These are phyloP conservation scores for Podila verticillata DNA, from an alignment of 192 early-diverging fungal species.

Conservation along the genomic window DNA sequence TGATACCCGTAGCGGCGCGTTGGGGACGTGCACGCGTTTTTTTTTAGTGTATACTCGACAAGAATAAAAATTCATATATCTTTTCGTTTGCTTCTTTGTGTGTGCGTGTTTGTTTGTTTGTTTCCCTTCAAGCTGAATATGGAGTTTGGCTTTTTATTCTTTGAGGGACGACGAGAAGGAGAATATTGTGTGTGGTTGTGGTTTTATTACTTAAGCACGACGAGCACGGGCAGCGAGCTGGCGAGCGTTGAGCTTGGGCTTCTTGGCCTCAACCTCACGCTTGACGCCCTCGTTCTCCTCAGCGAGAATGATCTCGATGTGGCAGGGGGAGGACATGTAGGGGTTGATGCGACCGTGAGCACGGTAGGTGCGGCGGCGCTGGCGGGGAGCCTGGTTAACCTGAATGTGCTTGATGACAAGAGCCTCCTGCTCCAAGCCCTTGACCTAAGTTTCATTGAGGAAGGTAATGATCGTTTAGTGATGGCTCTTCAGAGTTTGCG, in stretches of 20 bases:
- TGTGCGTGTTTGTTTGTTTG: too few relatives aligned
- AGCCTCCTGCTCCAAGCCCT: slow-evolving; percentile 54
- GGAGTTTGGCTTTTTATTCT: too few relatives aligned
- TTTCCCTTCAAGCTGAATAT: too few relatives aligned
- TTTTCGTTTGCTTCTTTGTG: too few relatives aligned
- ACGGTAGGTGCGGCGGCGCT: slow-evolving; percentile 97
- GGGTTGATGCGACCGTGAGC: slow-evolving; percentile 90
- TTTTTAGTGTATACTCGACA: too few relatives aligned
- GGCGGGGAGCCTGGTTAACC: slow-evolving; percentile 98
- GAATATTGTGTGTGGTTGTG: neutral
- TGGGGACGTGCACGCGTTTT: too few relatives aligned
- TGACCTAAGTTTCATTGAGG: slow-evolving; percentile 20
- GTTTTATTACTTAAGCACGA: slow-evolving; percentile 47
- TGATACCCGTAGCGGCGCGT: too few relatives aligned
- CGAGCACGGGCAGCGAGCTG: slow-evolving; percentile 64
- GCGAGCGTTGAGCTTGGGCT: slow-evolving; percentile 64
- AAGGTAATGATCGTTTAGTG: neutral
- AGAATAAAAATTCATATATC: too few relatives aligned
- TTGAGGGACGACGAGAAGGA: neutral
- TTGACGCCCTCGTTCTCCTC: slow-evolving; percentile 89
- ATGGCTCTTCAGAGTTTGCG: neutral
- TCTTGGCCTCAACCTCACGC: slow-evolving; percentile 70
- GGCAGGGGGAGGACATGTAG: slow-evolving; percentile 95
- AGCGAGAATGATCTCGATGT: slow-evolving; percentile 94
- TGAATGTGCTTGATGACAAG: slow-evolving; percentile 93